Conservation (phyloP, 2,329 filamentous ascomycete genomes). For the Gaeumannomyces tritici region DNA sequence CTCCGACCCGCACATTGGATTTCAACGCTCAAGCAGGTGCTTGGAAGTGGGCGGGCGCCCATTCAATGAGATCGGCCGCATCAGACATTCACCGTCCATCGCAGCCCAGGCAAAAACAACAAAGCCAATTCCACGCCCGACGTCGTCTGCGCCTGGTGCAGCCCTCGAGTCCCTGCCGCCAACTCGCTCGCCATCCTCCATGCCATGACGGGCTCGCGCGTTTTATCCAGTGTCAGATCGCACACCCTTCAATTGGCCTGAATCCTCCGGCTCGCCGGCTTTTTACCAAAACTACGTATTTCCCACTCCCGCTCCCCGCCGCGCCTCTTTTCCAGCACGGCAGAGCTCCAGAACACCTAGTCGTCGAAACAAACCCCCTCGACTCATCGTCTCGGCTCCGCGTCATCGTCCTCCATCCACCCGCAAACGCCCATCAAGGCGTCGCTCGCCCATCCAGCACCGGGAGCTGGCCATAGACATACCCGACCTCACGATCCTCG, state of each 20-base stretch:
- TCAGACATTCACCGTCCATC: background rate
- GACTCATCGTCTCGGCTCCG: background rate
- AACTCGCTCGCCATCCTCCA: background rate
- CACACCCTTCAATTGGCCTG: slow-evolving; percentile 2
- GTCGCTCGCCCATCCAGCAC: background rate
- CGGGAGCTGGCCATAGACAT: slow-evolving; percentile 5
- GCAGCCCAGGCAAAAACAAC: background rate
- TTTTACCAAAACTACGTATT: background rate
- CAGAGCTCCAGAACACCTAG: background rate
- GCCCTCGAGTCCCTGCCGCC: background rate
- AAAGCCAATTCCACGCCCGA: background rate
- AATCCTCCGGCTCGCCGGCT: slow-evolving; percentile 2
- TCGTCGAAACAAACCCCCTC: background rate
- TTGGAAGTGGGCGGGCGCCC: background rate
- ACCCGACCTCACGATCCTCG: slow-evolving; percentile 6
- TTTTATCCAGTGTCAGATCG: background rate
- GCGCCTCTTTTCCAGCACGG: background rate
- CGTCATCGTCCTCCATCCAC: background rate
- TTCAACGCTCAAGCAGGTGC: background rate
- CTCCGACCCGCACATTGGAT: background rate
- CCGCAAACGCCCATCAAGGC: background rate
- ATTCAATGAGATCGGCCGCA: background rate
- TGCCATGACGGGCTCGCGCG: slow-evolving; percentile 1
- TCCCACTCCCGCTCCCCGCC: background rate
- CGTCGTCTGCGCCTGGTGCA: background rate